A percentile compares a stretch with the other conserved stretches of the same genome.
phyloP scores from a whole-genome alignment of 1,284 basidiomycete genomes.

The Cutaneotrichosporon sp. region DNA sequence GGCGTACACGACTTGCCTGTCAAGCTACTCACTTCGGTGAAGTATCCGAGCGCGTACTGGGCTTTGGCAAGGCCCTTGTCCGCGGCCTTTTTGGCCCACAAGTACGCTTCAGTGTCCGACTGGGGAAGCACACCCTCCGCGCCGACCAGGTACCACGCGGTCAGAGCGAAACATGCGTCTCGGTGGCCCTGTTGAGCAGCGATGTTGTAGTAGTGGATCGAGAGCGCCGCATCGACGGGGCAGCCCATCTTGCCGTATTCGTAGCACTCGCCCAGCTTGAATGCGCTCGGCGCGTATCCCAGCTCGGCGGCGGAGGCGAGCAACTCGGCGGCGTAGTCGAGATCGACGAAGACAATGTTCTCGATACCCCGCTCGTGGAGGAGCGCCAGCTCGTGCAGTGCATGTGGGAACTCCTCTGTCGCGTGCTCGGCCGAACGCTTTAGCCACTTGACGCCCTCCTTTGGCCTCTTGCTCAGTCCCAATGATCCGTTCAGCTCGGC shows the following conservation, averaged over 20 bases:
- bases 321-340: slow-evolving; percentile 90
- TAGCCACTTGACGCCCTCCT: slow-evolving; percentile 97
- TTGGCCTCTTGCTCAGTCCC: slow-evolving; percentile 75
- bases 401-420: slow-evolving; percentile 91
- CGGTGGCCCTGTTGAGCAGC: slow-evolving; percentile 95
- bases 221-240: slow-evolving; percentile 93
- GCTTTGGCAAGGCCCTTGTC: slow-evolving; percentile 86
- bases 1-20: too few species aligned
- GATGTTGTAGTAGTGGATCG: slow-evolving; percentile 99
- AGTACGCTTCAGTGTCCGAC: slow-evolving; percentile 93
- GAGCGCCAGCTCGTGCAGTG: slow-evolving; percentile 89
- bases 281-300: slow-evolving; percentile 92
- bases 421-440: slow-evolving; percentile 94
- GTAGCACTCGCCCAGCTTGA: slow-evolving; percentile 95
- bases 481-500: slow-evolving; percentile 96
- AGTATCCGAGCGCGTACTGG: slow-evolving; percentile 96
- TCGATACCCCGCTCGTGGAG: slow-evolving; percentile 93
- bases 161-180: slow-evolving; percentile 95
- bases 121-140: slow-evolving; percentile 96
- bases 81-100: slow-evolving; percentile 89
- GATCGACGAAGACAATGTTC: slow-evolving; percentile 93
- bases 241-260: slow-evolving; percentile 99
- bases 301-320: slow-evolving; percentile 92
- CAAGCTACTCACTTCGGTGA: slow-evolving; percentile 65
- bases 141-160: slow-evolving; percentile 98